Base-by-base conservation (phyloP, 495 filamentous ascomycete species). In the Alectoria sarmentosa region DNA sequence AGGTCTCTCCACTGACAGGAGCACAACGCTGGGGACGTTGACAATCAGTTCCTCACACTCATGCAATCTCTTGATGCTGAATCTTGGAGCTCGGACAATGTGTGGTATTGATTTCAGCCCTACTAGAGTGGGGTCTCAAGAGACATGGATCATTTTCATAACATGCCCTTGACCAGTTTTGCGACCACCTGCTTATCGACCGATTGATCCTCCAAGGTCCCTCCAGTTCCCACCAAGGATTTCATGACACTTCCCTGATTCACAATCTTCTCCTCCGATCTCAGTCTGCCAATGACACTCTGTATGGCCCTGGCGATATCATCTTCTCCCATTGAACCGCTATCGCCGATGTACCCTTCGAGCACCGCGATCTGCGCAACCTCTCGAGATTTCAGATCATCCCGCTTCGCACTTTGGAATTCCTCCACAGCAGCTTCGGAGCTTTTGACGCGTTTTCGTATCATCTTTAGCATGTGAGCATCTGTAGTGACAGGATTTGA, bases 341-440 rank as follows among this genome's bases (percentile, higher is more conserved):
- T 80, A 32, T 80, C 76, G 36, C 76, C 70, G 1, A 79, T 78
- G 67, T 88, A 88, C 63, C 80, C 83, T 66, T 87, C 76, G 64
- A 88, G 68, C 2, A 89, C 75, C 1, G 70, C 66, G 10, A 80
- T 71, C 64, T 88, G 84, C 48, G 72, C 73, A 44, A 84, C 77
- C 71, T 89, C 85, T 65, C 82, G 82, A 30, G 82, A 79, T 60
- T 80, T 79, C 30, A 88, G 73, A 68, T 88, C 86, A 21, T 75
- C 66, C 55, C 85, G 74, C 2, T 80, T 75, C 36, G 80, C 81
- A 7, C 70, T 72, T 19, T 73, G 67, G 64, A 85, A 88, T 69
- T 84, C 79, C 41, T 77, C 68, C 1, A 78, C 79, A 8, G 85
- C 83, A 9, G 77, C 74, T 49, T 79, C 77, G 1, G 80, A 72